Evolutionary conservation across 1,284 basidiomycete species (phyloP), one percentile per base, ranked within the genome.

Genomic region (Cutaneotrichosporon sp.): DNA sequence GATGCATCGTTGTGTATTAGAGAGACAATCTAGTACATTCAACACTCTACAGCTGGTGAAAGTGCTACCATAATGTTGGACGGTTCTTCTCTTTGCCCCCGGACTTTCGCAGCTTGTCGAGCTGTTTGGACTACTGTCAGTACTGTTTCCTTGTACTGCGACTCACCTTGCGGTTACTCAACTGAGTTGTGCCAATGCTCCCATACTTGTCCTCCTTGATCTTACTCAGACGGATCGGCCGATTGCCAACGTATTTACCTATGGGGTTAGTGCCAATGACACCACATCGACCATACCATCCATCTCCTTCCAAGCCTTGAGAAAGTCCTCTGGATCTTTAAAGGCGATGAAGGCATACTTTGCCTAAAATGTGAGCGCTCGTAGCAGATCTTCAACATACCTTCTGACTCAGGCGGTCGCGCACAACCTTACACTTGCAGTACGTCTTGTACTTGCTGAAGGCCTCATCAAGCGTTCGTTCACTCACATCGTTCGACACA

Each of bases 241-340:
- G 82, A 69, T 94, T 96, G 37, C 92, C 92, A 49, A 97, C 91
- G 73, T 97, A 97, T 78, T 97, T 96, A 61, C 91, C 91, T 93
- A 61, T 57, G 23, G 33, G 12, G 30, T 15, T 12, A 12, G 12
- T 36, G 33, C 17, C 15, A 30, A 5, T 5, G 26, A 30, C 26
- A 7, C 10, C 26, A n/a, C 0, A 23, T 30, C 26, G 26, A 30
- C 10, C 7, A 30, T 30, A 87, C 93, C 94, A 74, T 99, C 90
- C 91, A 97, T 97, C 74, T 98, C 91, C 72, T 98, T 98, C 96
- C 96, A 99, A 8, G 96, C 96, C 65, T 84, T 91, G 54, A 99
- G 74, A 72, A 97, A 98, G 73, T 99, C 96, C 76, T 98, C 94
- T 0, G 96, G 96, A 67, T 98, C 96, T 52, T 90, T 90, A 74